Evolutionary conservation across 2,329 filamentous ascomycete genomes (phyloP), one percentile per base, ranked within the genome.

Genomic region (Cyphellophora attinorum): DNA sequence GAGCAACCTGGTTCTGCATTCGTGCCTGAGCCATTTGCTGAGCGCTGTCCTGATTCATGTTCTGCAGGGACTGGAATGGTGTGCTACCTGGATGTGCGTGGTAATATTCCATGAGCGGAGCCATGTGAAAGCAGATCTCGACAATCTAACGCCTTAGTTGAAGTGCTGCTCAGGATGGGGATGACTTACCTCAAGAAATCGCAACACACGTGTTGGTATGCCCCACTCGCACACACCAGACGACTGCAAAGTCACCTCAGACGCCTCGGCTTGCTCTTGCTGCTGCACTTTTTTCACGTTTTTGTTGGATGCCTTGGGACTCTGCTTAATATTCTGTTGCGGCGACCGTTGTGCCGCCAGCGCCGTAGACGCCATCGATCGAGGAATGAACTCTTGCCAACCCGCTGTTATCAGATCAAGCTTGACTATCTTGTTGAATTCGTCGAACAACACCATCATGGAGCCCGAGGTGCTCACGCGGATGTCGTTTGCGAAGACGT

Each of bases 311-410:
- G 76, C 67, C 48, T 69, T 73, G n/a, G 69, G 72, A 27, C 68
- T 76, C 47, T 68, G 64, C 37, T 70, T 77, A 51, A 13, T 27
- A n/a, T 11, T 31, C 27, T 67, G 66, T 34, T 70, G 70, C 8
- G 68, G 65, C 11, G 67, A 67, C n/a, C 21, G 21, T 8, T 8
- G n/a, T 42, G 64, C 65, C 41, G 66, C 41, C 67, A 58, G 28
- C 65, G 52, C 38, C 53, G 52, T 6, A 53, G 50, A 59, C 70
- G 49, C 37, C 78, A 51, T 31, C 67, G 68, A 41, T 35, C 85
- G 76, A 14, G 86, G 79, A 29, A 96, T 66, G 50, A 81, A 94
- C 59, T 96, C 88, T 47, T 88, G 83, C 50, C 93, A 81, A 32
- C 69, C 71, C 21, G 68, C 72, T 2, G 83, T 85, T 30, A 78